Evolutionary conservation across 164 flowering plant genomes (phyloP), one percentile per base, ranked within the genome.

Genomic region (Stephania yunnanensis): DNA sequence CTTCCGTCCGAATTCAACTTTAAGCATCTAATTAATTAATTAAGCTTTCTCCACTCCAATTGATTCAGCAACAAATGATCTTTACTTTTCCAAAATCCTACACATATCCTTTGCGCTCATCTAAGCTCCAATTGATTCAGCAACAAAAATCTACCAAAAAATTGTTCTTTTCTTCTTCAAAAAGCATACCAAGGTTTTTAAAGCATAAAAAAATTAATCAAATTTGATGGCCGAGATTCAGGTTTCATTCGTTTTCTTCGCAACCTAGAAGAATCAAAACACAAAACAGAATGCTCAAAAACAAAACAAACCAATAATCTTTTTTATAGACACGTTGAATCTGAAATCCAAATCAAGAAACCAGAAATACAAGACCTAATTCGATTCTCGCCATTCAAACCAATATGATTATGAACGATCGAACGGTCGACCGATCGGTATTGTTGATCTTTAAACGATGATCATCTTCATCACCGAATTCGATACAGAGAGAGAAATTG

Each of bases 1-100:
- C 71, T 66, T 29, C 65, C 45, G 20, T 74, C 69, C 71, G 67
- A 6, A 79, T 13, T 15, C 50, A 74, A 63, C 42, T 46, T 25
- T 25, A 25, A 25, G 0, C 25, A 25, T 25, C 25, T 25, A 25
- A 25, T 25, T 25, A 25, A 25, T 0, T 25, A 25, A 25, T 25
- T 25, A 25, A 25, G 25, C 25, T 25, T 25, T 25, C 25, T 25
- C 25, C n/a, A n/a, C n/a, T n/a, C n/a, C n/a, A n/a, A n/a, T n/a
- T n/a, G n/a, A n/a, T n/a, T n/a, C n/a, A n/a, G n/a, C n/a, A n/a
- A n/a, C n/a, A 25, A 25, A 25, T 25, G 25, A 25, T 25, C 25
- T 25, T 25, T 25, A 25, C 50, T 20, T 36, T 36, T 36, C 4
- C 42, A 36, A 36, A 36, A 36, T 36, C 42, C 4, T 36, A 4